Percentiles rank a stretch among this genome's conserved stretches.
Conservation (phyloP, 108 stramenopile genomes). For the Conticribra weissflogii region DNA sequence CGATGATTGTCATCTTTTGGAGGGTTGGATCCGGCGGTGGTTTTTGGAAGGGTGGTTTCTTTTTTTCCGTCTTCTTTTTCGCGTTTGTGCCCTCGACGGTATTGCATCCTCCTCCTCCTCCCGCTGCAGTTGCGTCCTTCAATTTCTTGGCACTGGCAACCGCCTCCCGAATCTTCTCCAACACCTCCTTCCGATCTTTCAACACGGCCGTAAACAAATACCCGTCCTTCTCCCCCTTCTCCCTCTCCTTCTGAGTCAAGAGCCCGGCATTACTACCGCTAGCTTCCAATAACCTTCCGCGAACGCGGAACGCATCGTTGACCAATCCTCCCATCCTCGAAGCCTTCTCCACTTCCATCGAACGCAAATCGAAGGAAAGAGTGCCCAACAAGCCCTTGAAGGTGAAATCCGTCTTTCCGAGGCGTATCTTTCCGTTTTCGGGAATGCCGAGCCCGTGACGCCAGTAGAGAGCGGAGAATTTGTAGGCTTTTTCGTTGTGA, state of each 20-base stretch:
- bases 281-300: neutral
- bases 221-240: neutral
- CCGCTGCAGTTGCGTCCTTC: slow-evolving; percentile 1
- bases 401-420: neutral
- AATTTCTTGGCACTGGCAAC: slow-evolving; percentile 5
- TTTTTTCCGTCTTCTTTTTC: slow-evolving; percentile 20
- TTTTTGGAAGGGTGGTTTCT: slow-evolving; percentile 11
- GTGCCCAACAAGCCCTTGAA: neutral
- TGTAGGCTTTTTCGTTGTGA: neutral
- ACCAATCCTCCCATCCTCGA: slow-evolving; percentile 20
- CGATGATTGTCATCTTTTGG: slow-evolving; percentile 39
- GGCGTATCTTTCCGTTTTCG: neutral
- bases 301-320: slow-evolving; percentile 19
- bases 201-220: slow-evolving; percentile 22
- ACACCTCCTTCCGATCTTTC: slow-evolving; percentile 29
- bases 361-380: neutral
- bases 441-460: neutral
- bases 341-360: neutral
- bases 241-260: neutral
- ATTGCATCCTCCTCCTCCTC: neutral
- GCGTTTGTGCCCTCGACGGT: neutral
- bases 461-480: neutral
- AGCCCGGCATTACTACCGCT: neutral
- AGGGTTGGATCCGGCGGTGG: slow-evolving; percentile 16
- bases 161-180: slow-evolving; percentile 16